These are phyloP conservation scores for Populus ilicifolia DNA, from an alignment of 345 rosid species.

Conservation along the genomic window DNA sequence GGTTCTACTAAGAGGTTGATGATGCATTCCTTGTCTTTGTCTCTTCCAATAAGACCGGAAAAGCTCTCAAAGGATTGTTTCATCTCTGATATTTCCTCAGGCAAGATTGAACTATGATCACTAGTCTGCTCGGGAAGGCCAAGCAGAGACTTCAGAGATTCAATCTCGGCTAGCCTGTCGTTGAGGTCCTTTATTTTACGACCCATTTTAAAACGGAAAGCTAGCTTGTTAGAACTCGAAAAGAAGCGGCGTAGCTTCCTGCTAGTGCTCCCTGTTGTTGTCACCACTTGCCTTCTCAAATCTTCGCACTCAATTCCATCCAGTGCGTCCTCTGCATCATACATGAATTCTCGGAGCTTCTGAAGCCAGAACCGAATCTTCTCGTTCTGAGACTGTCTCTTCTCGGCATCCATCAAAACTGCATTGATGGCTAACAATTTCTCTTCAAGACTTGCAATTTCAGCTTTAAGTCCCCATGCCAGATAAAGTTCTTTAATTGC, in stretches of 20 bases:
- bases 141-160: background rate
- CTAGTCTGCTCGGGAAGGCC: background rate
- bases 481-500: background rate
- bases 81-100: background rate
- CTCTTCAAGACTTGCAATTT: background rate
- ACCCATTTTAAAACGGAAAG: background rate
- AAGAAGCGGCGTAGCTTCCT: background rate
- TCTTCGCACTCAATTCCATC: constrained; percentile 9
- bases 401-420: constrained; percentile 23
- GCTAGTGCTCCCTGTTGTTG: background rate
- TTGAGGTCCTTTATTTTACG: background rate
- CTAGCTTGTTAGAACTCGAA: background rate
- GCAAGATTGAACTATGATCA: background rate
- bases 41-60: constrained; percentile 7
- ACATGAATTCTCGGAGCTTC: constrained; percentile 8
- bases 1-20: background rate
- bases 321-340: constrained; percentile 24
- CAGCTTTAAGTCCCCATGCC: constrained; percentile 1
- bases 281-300: background rate
- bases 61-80: background rate
- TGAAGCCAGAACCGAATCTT: constrained; percentile 12
- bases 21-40: background rate
- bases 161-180: background rate
- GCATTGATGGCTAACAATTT: background rate
- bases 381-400: background rate